A percentile compares a stretch with the other conserved stretches of the same genome.
These are phyloP conservation scores for Cylindrotheca fusiformis DNA, from an alignment of 108 stramenopile genomes.

Conservation along the genomic window DNA sequence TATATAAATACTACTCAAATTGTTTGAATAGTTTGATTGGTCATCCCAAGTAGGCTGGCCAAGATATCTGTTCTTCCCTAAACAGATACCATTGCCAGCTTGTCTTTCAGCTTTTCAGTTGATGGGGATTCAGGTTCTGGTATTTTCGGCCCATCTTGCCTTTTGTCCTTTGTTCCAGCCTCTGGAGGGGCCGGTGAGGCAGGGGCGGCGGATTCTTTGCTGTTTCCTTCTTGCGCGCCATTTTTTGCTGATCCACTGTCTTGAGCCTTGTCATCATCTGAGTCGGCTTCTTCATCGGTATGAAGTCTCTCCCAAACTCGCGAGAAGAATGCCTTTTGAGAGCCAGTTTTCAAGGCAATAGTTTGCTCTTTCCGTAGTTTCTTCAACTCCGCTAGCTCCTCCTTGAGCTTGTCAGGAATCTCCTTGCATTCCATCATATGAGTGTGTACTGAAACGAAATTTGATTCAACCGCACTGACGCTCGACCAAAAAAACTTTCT, in stretches of 20 bases:
- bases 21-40: neutral
- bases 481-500: constrained; percentile 92
- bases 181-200: neutral
- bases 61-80: neutral
- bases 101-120: constrained; percentile 17
- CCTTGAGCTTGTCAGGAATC: constrained; percentile 63
- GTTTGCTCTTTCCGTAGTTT: constrained; percentile 85
- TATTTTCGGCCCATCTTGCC: neutral
- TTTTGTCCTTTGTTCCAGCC: constrained; percentile 6
- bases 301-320: constrained; percentile 84
- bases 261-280: constrained; percentile 2
- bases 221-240: constrained; percentile 14
- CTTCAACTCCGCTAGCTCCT: constrained; percentile 62
- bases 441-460: constrained; percentile 90
- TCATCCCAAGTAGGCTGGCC: neutral
- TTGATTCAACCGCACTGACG: constrained; percentile 88
- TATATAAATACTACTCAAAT: neutral
- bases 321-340: constrained; percentile 87
- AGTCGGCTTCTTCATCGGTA: constrained; percentile 26
- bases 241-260: constrained; percentile 5
- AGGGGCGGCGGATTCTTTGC: constrained; percentile 4
- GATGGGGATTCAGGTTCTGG: constrained; percentile 5
- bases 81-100: constrained; percentile 18
- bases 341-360: constrained; percentile 69
- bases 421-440: constrained; percentile 87